Evolutionary conservation across 2,329 filamentous ascomycete genomes (phyloP), one percentile per base, ranked within the genome.

Genomic region (Kalaharituber pfeilii): DNA sequence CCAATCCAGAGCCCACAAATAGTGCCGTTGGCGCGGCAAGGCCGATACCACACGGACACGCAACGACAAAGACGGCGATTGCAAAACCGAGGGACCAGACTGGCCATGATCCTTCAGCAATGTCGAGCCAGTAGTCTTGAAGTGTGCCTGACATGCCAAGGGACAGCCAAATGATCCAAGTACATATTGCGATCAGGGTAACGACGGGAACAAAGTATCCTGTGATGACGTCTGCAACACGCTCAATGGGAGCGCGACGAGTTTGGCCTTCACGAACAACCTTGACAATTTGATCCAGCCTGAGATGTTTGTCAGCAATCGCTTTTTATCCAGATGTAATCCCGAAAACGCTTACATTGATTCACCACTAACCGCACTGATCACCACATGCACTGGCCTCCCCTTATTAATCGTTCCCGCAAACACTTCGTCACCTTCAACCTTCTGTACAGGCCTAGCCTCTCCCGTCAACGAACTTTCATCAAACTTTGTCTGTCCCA

Each of bases 391-490:
- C 15, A 87, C 66, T 0, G 82, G 75, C 0, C 73, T 66, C 5
- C 73, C 79, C 63, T 82, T 81, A 68, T 88, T 88, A 65, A 87
- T 73, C 0, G 84, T 87, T 15, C 84, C 84, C 0, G 82, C 78
- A 62, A 75, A 87, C 2, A 87, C 79, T 15, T 72, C 69, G 56
- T 86, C 82, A 2, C 79, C 80, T 1, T 70, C 62, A 0, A 51
- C 58, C 68, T 88, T 88, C 63, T 73, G 74, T 53, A 87, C 76
- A 0, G 75, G 75, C 5, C 75, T 74, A 13, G 83, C 83, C 68
- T 88, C 84, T 52, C 84, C 84, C 1, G 89, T 95, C 57, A 96
- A 72, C 57, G 86, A 93, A 9, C 86, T 88, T 67, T 96, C 89
- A 64, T 95, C 86, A 63, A 95, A 94, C 50, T 72, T 75, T 45